phyloP scores from a whole-genome alignment of 257 asterid genomes.

The Osmanthus fragrans region DNA sequence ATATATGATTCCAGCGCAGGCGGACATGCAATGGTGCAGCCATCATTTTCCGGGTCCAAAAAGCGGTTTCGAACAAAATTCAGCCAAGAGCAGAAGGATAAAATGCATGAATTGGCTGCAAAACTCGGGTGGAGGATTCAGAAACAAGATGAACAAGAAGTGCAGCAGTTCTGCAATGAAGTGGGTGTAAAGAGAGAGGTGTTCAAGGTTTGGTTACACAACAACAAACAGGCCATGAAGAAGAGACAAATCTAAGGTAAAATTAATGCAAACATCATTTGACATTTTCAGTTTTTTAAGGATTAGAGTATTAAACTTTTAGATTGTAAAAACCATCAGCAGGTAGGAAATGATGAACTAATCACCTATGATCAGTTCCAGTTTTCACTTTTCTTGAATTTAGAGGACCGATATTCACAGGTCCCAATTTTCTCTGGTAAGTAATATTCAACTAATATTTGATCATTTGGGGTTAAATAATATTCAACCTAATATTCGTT shows the following conservation, averaged over 20 bases:
- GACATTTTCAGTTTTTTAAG: not conserved
- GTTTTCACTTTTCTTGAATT: not conserved
- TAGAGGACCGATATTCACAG: not conserved
- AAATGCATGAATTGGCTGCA: constrained; percentile 61
- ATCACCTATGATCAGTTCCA: not conserved
- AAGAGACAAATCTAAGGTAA: constrained; percentile 40
- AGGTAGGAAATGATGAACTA: not conserved
- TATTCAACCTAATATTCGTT: not conserved
- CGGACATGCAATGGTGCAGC: constrained; percentile 25
- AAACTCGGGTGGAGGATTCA: constrained; percentile 67
- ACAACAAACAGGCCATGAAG: constrained; percentile 75
- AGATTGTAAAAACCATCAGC: not conserved
- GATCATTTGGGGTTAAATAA: not conserved
- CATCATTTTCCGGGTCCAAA: constrained; percentile 32
- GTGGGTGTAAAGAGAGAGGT: constrained; percentile 63
- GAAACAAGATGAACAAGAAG: constrained; percentile 61
- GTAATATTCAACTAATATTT: not conserved
- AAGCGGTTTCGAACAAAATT: constrained; percentile 78
- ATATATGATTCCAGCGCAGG: constrained; percentile 35
- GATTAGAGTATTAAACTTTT: not conserved
- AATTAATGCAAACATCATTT: not conserved
- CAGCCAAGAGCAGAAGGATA: constrained; percentile 59
- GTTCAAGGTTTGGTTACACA: constrained; percentile 88
- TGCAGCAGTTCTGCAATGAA: constrained; percentile 50
- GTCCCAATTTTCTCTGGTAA: constrained; percentile 4